phyloP scores from a whole-genome alignment of 805 yeast genomes.

The Candida oleophila region DNA sequence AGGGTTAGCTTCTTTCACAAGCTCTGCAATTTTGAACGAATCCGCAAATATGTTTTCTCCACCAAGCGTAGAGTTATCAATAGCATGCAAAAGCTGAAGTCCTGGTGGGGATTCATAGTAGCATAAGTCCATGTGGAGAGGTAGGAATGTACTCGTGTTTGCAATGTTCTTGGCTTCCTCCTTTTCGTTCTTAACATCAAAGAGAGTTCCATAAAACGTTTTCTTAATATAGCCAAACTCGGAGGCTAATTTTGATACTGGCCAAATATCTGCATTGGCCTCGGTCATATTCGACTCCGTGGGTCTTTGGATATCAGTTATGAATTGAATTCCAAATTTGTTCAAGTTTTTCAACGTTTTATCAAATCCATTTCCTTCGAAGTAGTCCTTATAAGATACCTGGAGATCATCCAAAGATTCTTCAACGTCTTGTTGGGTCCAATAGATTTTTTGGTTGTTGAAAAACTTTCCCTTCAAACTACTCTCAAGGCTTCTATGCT shows the following conservation, averaged over 20 bases:
- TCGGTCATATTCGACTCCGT: conserved; percentile 32
- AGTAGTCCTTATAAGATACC: conserved; percentile 40
- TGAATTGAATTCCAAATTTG: conserved; percentile 54
- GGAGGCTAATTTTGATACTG: conserved; percentile 39
- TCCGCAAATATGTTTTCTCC: conserved; percentile 74
- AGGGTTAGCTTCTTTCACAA: conserved; percentile 55
- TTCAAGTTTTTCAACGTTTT: conserved; percentile 47
- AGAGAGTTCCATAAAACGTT: conserved; percentile 70
- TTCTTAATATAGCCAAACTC: conserved; percentile 66
- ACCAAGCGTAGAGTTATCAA: conserved; percentile 54
- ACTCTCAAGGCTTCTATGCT: conserved; percentile 33
- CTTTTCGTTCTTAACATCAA: conserved; percentile 56
- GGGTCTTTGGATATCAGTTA: conserved; percentile 52
- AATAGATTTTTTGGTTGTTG: conserved; percentile 30
- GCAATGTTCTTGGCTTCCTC: conserved; percentile 64
- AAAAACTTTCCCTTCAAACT: conserved; percentile 37
- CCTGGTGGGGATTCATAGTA: conserved; percentile 85
- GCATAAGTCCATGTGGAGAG: conserved; percentile 74
- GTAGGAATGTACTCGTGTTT: conserved; percentile 60
- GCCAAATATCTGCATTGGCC: conserved; percentile 41
- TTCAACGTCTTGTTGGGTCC: conserved; percentile 37
- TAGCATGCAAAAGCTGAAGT: conserved; percentile 63
- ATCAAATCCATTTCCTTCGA: conserved; percentile 32
- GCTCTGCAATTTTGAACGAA: conserved; percentile 61
- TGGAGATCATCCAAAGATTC: conserved; percentile 17